Conservation (phyloP, 495 filamentous ascomycete species). For the Bryoglossum gracile region DNA sequence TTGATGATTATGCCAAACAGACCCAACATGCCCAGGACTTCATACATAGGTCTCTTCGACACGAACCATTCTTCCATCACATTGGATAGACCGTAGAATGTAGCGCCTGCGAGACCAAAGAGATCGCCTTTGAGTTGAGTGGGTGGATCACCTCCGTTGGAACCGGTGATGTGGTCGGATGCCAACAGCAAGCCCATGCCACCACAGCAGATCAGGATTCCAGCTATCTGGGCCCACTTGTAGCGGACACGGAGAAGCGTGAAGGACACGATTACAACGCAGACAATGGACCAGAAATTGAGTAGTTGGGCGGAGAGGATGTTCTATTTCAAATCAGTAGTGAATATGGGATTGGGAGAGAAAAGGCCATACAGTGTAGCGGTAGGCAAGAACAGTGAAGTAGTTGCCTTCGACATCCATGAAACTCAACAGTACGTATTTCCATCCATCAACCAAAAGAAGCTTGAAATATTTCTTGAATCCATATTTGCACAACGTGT, state of each 20-base stretch:
- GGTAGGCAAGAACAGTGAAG: slow-evolving; percentile 90
- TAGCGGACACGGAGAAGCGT: slow-evolving; percentile 80
- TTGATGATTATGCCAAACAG: slow-evolving; percentile 89
- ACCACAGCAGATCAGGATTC: slow-evolving; percentile 85
- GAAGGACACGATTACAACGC: slow-evolving; percentile 83
- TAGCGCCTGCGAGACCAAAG: slow-evolving; percentile 81
- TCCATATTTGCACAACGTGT: slow-evolving; percentile 78
- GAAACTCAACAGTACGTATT: slow-evolving; percentile 88
- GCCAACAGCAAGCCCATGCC: slow-evolving; percentile 87
- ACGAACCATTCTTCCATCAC: slow-evolving; percentile 91
- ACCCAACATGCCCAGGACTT: slow-evolving; percentile 85
- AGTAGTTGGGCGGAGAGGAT: slow-evolving; percentile 74
- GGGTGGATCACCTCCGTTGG: slow-evolving; percentile 52
- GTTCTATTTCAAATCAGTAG: slow-evolving; percentile 5
- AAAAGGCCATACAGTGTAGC: slow-evolving; percentile 84
- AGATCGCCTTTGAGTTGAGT: slow-evolving; percentile 87
- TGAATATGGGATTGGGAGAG: slow-evolving; percentile 1
- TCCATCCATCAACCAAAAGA: slow-evolving; percentile 71
- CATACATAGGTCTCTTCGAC: slow-evolving; percentile 77
- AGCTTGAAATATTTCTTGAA: slow-evolving; percentile 59
- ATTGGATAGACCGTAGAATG: slow-evolving; percentile 87
- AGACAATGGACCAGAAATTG: slow-evolving; percentile 97
- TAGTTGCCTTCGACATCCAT: slow-evolving; percentile 96
- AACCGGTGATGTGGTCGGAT: slow-evolving; percentile 73
- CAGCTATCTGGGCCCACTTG: slow-evolving; percentile 70